Evolutionary conservation across 345 rosid species (phyloP), one percentile per base, ranked within the genome.

Genomic region (Eucalyptus cloeziana): DNA sequence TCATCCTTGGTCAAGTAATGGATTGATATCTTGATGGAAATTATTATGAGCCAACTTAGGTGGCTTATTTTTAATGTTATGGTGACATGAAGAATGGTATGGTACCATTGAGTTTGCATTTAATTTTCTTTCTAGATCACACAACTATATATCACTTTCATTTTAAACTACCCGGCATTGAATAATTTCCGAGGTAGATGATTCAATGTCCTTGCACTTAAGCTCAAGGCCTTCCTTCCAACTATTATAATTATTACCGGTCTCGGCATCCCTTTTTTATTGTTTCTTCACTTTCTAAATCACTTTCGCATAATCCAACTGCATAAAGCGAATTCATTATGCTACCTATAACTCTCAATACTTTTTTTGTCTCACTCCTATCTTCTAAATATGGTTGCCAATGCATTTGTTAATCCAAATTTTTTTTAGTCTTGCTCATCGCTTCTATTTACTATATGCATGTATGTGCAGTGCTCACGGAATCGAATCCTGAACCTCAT

Each of bases 401-500:
- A 56, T 0, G 10, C 62, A 56, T 56, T 10, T 56, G 24, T 10
- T 24, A 56, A 56, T 3, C 62, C 62, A 19, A 51, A 0, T 24
- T 58, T 58, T 22, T 56, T 58, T 58, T 24, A 9, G 30, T 58
- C 1, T 24, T 10, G 0, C 0, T 58, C 64, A 4, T 13, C 1
- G 2, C 58, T 52, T 52, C 10, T 52, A 52, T 62, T 3, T 13
- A 27, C 1, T 4, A 25, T 3, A 1, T 60, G 0, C 4, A 27
- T 60, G 64, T 58, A 3, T 4, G 5, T 56, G 1, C 62, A 56
- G 1, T 56, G 13, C 62, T 56, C 62, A 56, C 3, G 24, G 1
- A 12, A 22, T 56, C 0, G 4, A 56, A 56, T 24, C 13, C 13
- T 6, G 0, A 0, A 1, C 7, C 0, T 25, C 30, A 25, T 24